These are phyloP conservation scores for Candida arabinofermentans DNA, from an alignment of 805 yeast genomes.

Conservation along the genomic window DNA sequence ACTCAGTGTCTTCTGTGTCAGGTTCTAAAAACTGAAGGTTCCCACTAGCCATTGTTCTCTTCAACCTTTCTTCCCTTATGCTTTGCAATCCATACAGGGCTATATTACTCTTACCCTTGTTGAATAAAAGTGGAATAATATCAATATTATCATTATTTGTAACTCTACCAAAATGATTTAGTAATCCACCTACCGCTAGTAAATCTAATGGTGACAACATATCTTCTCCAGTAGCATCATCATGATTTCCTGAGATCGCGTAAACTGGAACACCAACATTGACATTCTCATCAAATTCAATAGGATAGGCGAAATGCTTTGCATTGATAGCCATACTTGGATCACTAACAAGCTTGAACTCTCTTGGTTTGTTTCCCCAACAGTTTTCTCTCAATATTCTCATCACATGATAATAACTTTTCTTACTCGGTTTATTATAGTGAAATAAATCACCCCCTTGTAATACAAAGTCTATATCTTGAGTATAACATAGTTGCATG, in stretches of 20 bases:
- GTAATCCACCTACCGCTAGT: constrained; percentile 70
- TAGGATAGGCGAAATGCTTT: constrained; percentile 60
- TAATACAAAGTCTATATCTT: constrained; percentile 81
- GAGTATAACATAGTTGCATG: constrained; percentile 60
- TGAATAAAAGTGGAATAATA: constrained; percentile 72
- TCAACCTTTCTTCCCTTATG: constrained; percentile 84
- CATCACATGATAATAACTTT: constrained; percentile 80
- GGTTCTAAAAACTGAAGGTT: constrained; percentile 79
- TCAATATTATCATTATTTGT: constrained; percentile 69
- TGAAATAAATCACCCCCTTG: constrained; percentile 96
- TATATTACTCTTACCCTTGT: constrained; percentile 75
- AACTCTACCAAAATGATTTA: constrained; percentile 88
- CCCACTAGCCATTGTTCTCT: constrained; percentile 76
- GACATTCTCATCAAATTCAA: constrained; percentile 86
- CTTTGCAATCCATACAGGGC: constrained; percentile 89
- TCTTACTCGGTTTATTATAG: constrained; percentile 81
- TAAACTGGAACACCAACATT: constrained; percentile 88
- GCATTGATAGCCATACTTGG: constrained; percentile 61
- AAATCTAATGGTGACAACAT: constrained; percentile 83
- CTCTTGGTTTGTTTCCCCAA: constrained; percentile 84
- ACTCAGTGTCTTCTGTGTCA: constrained; percentile 44
- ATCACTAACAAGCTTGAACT: constrained; percentile 76
- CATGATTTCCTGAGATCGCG: constrained; percentile 94
- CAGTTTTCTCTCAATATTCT: constrained; percentile 65
- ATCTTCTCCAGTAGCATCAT: constrained; percentile 89